phyloP scores from a whole-genome alignment of 1,139 yeast genomes.

The Arxiozyma bovina region DNA sequence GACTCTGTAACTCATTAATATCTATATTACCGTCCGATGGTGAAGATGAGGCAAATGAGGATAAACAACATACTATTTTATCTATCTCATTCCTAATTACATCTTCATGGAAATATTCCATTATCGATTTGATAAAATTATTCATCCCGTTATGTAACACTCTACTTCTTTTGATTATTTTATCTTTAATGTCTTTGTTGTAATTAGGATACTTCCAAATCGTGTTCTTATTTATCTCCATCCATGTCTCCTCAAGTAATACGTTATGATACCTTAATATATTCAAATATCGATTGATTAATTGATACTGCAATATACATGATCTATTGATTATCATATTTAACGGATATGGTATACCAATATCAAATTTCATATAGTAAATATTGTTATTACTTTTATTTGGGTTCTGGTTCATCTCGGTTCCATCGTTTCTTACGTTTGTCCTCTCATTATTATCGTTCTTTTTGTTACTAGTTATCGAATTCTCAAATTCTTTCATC shows the following conservation, averaged over 20 bases:
- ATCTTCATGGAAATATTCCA: constrained; percentile 24
- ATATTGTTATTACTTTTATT: constrained; percentile 37
- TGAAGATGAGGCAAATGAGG: background rate
- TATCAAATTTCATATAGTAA: constrained; percentile 56
- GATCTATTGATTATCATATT: constrained; percentile 66
- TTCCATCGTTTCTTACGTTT: too few relatives aligned
- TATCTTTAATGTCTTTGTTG: constrained; percentile 9
- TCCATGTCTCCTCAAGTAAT: constrained; percentile 61
- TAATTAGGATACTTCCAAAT: constrained; percentile 54
- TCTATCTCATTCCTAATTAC: constrained; percentile 21
- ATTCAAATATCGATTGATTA: constrained; percentile 64
- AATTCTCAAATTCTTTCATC: constrained; percentile 6
- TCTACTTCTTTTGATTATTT: constrained; percentile 17
- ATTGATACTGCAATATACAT: constrained; percentile 68
- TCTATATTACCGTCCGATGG: background rate
- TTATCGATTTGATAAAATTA: constrained; percentile 21
- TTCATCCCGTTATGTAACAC: constrained; percentile 26
- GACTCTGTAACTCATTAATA: constrained; percentile 14
- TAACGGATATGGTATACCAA: constrained; percentile 76
- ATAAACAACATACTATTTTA: background rate
- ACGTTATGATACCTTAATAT: constrained; percentile 55
- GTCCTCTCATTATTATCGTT: background rate
- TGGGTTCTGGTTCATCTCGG: too few relatives aligned
- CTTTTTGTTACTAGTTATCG: background rate
- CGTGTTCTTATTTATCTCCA: constrained; percentile 54